Percentiles rank a stretch among this genome's conserved stretches.
phyloP scores from a whole-genome alignment of 345 rosid species.

The Eucalyptus regnans region DNA sequence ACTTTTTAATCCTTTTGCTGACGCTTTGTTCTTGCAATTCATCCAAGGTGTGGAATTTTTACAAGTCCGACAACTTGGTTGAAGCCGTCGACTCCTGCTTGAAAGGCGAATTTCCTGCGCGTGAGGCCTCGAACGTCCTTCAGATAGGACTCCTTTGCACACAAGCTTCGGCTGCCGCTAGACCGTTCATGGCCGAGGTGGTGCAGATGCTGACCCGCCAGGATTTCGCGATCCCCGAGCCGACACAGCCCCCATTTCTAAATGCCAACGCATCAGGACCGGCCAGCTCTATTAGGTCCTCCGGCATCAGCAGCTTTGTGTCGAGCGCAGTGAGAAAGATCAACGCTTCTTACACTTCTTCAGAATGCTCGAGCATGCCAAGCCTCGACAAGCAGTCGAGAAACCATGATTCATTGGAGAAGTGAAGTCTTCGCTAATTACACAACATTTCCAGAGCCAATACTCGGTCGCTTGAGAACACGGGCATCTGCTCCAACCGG shows the following conservation, averaged over 20 bases:
- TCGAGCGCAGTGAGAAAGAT: not conserved
- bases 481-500: not conserved
- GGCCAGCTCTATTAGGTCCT: not conserved
- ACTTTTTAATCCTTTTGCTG: not conserved
- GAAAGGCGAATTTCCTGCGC: slow-evolving; percentile 3
- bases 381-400: not conserved
- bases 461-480: not conserved
- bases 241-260: slow-evolving; percentile 76
- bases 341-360: not conserved
- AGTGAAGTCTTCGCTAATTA: not conserved
- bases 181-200: slow-evolving; percentile 55
- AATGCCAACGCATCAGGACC: slow-evolving; percentile 14
- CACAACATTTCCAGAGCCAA: not conserved
- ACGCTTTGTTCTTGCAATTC: not conserved
- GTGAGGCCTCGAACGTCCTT: slow-evolving; percentile 40
- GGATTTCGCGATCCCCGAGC: slow-evolving; percentile 22
- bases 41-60: slow-evolving; percentile 58
- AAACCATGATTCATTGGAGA: not conserved
- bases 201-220: slow-evolving; percentile 29
- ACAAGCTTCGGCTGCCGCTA: slow-evolving; percentile 33
- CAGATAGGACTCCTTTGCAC: slow-evolving; percentile 71
- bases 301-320: not conserved
- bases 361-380: not conserved
- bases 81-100: slow-evolving; percentile 28
- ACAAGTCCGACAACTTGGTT: slow-evolving; percentile 18